phyloP scores from a whole-genome alignment of 176 grass and related monocot species.

The Avena insularis region DNA sequence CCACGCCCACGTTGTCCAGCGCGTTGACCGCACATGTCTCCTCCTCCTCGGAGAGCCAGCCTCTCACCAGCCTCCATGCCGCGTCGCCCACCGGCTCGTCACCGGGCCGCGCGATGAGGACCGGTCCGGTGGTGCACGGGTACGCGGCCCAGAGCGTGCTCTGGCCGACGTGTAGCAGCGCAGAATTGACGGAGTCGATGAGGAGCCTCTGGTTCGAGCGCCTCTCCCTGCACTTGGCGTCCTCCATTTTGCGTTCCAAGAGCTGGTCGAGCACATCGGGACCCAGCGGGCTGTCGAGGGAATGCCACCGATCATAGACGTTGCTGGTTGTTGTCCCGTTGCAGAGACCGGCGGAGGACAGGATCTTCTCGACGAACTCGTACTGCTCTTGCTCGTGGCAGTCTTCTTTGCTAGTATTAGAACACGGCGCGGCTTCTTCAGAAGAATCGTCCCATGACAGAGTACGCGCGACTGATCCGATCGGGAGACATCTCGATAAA shows the following conservation, averaged over 20 bases:
- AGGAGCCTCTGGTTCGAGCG: slow-evolving; percentile 80
- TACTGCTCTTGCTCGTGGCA: slow-evolving; percentile 57
- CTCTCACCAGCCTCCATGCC: slow-evolving; percentile 68
- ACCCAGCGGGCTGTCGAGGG: slow-evolving; percentile 66
- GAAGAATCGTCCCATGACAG: slow-evolving; percentile 81
- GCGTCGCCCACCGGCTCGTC: slow-evolving; percentile 46
- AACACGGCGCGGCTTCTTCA: slow-evolving; percentile 30
- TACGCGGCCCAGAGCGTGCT: slow-evolving; percentile 56
- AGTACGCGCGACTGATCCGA: slow-evolving; percentile 78
- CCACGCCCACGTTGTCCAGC: slow-evolving; percentile 41
- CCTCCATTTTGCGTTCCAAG: slow-evolving; percentile 65
- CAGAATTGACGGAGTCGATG: slow-evolving; percentile 82
- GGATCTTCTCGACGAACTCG: slow-evolving; percentile 68
- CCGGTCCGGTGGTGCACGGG: slow-evolving; percentile 49
- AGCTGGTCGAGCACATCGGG: slow-evolving; percentile 66
- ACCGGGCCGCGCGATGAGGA: slow-evolving; percentile 10
- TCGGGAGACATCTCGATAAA: slow-evolving; percentile 73
- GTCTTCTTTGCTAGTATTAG: slow-evolving; percentile 28
- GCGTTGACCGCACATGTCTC: slow-evolving; percentile 28
- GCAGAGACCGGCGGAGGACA: slow-evolving; percentile 58
- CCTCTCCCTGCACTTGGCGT: slow-evolving; percentile 73
- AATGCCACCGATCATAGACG: slow-evolving; percentile 70
- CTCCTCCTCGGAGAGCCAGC: slow-evolving; percentile 66
- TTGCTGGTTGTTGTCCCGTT: slow-evolving; percentile 35
- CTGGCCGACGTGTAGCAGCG: slow-evolving; percentile 68